Conservation (phyloP, 352 stramenopile species). For the Pythium diclinum region DNA sequence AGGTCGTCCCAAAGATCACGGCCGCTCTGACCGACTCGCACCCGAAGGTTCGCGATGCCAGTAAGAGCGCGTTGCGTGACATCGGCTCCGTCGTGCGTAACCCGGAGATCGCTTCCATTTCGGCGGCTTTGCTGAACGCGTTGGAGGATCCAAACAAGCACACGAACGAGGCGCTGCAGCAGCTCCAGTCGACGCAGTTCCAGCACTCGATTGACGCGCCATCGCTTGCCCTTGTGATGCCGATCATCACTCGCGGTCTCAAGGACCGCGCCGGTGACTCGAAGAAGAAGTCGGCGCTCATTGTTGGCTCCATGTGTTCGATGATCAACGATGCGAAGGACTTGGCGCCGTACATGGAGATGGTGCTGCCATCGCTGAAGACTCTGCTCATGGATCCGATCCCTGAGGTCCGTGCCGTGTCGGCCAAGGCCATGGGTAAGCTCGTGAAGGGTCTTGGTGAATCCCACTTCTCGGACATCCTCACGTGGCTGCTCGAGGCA, state of each 20-base stretch:
- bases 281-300: constrained; percentile 98
- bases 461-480: constrained; percentile 93
- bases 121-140: constrained; percentile 91
- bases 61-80: constrained; percentile 94
- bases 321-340: constrained; percentile 99
- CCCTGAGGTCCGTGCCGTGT: constrained; percentile 92
- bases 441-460: constrained; percentile 96
- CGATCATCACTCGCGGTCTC: constrained; percentile 98
- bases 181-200: constrained; percentile 97
- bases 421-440: constrained; percentile 94
- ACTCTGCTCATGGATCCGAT: constrained; percentile 91
- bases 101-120: constrained; percentile 97
- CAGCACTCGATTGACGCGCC: constrained; percentile 99
- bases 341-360: constrained; percentile 97
- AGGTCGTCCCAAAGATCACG: constrained; percentile 98
- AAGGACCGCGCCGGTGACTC: constrained; percentile 95
- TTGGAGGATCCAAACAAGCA: constrained; percentile 93
- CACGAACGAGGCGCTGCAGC: constrained; percentile 94
- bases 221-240: constrained; percentile 98
- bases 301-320: constrained; percentile 98
- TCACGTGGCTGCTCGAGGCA: constrained; percentile 96
- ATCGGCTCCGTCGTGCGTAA: constrained; percentile 99
- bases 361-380: constrained; percentile 96
- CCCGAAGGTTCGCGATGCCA: constrained; percentile 96
- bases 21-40: constrained; percentile 98